phyloP scores from a whole-genome alignment of 2,329 filamentous ascomycete genomes.

The Penicillium sp. region DNA sequence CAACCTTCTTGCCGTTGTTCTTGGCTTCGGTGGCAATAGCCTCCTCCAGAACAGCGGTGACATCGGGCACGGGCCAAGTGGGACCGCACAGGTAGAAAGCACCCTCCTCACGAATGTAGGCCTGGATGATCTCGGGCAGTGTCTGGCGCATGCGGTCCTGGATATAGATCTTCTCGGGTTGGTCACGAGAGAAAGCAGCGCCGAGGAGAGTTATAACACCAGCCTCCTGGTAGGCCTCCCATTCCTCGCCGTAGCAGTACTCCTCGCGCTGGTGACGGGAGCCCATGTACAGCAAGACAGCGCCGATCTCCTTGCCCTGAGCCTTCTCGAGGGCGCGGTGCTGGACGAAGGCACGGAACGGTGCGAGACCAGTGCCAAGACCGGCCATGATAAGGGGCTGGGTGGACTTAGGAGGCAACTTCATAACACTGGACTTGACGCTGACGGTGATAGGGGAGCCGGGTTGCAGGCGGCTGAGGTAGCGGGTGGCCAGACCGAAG shows the following conservation, averaged over 20 bases:
- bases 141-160: slow-evolving; percentile 96
- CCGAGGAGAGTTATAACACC: slow-evolving; percentile 94
- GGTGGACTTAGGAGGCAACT: slow-evolving; percentile 81
- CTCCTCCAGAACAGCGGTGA: slow-evolving; percentile 90
- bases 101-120: slow-evolving; percentile 83
- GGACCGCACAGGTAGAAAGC: slow-evolving; percentile 97
- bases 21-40: slow-evolving; percentile 76
- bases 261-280: slow-evolving; percentile 97
- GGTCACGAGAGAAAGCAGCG: slow-evolving; percentile 91
- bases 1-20: slow-evolving; percentile 69
- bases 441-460: slow-evolving; percentile 83
- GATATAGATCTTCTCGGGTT: slow-evolving; percentile 98
- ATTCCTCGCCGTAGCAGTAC: slow-evolving; percentile 98
- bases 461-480: slow-evolving; percentile 71
- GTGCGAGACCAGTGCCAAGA: slow-evolving; percentile 93
- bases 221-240: slow-evolving; percentile 95
- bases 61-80: slow-evolving; percentile 97
- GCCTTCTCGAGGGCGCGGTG: slow-evolving; percentile 97
- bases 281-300: slow-evolving; percentile 93
- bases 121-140: slow-evolving; percentile 74
- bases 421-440: slow-evolving; percentile 98
- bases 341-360: slow-evolving; percentile 99
- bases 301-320: slow-evolving; percentile 91
- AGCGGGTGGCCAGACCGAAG: slow-evolving; percentile 89
- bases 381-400: slow-evolving; percentile 98